Evolutionary conservation across 1,139 yeast species (phyloP), one percentile per base, ranked within the genome.

Genomic region (Pichia sp.): DNA sequence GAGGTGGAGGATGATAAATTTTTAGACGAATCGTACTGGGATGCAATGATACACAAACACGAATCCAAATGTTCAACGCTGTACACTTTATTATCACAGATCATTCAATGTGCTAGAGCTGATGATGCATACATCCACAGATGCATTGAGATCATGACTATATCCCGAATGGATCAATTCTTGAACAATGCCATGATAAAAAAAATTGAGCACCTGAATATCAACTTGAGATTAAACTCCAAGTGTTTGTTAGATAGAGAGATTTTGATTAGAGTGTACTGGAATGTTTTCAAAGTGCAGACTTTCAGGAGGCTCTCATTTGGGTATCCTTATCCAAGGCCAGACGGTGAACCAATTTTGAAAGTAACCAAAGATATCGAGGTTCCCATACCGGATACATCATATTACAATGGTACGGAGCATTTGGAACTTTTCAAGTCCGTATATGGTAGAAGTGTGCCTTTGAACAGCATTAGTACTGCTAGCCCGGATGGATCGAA

Each of bases 241-340:
- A 34, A 71, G 65, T 44, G 42, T 9, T 20, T 50, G 18, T 58
- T 53, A 34, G 66, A 59, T 42, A 54, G 62, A 20, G 74, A 70
- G 40, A 45, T 60, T 29, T 41, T 57, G 19, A 42, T 67, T 11
- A 56, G 72, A 37, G 45, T 63, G 5, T 48, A 69, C 10, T 71
- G 76, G 76, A 60, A 58, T 17, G 60, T 62, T 26, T 68, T 64
- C 62, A 55, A 60, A 30, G 46, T 58, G 34, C 51, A 59, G 17
- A 56, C 61, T 4, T 52, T 58, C 23, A 46, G 63, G 20, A 55
- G 72, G 37, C 48, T 63, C 23, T 57, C 56, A 39, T 53, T 56
- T 43, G 74, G 74, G 0, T 55, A 51, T 34, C 75, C 74, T 1
- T 69, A 60, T 42, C 40, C 47, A 12, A 48, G 46, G 30, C 39